Base-by-base conservation (phyloP, 345 rosid genomes). In the Pugionium dolabratum region DNA sequence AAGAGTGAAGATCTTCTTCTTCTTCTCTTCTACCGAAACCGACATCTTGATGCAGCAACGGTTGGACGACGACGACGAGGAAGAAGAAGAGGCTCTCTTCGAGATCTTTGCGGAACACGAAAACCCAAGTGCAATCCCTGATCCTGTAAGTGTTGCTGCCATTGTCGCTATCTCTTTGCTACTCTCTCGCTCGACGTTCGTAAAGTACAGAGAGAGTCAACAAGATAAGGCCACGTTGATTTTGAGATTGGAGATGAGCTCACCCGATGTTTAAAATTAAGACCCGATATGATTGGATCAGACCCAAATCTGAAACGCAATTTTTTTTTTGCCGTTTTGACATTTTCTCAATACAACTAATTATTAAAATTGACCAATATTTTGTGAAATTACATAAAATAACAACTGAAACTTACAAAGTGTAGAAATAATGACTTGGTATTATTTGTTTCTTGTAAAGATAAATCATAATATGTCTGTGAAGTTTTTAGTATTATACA, bases 1-100 rank as follows among this genome's bases (percentile, higher is more conserved):
- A 59, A 94, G 83, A 58, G 86, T 67, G 69, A 74, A 89, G 37
- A 40, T 81, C 69, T 82, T 87, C 18, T 18, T 18, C 82, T 82
- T 79, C 79, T 82, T 80, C 71, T 82, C 83, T 59, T 79, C 88
- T 46, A 81, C 73, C 25, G 99, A 90, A 60, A 84, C 80, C 6
- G 87, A 36, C 87, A 85, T 88, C 62, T 79, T 82, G 35, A 85
- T 52, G 47, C 72, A 56, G 69, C 79, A 75, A 53, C 79, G 71
- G 37, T n/a, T 47, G 31, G 84, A 66, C 4, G 81, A 49, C 31
- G 79, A 59, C 0, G 18, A 18, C 18, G 18, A 18, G 18, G 18
- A 18, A 18, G 18, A 18, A 48, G 80, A 69, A 36, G 66, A 73
- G 28, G 31, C 4, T 67, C 71, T 55, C 5, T 53, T 65, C 1